These are phyloP conservation scores for Trametes coccinea DNA, from an alignment of 768 basidiomycete genomes.

Conservation along the genomic window DNA sequence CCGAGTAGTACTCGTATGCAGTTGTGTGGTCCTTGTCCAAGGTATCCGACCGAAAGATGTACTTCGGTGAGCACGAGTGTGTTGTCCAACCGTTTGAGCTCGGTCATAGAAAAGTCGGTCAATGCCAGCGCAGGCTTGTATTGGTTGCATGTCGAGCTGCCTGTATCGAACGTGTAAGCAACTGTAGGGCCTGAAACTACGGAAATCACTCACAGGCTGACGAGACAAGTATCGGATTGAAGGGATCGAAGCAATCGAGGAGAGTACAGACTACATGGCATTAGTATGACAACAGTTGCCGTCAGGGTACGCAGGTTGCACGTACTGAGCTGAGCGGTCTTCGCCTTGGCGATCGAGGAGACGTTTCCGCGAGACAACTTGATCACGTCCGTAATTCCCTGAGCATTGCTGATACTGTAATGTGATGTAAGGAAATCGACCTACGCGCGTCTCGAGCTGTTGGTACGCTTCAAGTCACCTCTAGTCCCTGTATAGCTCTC, in stretches of 20 bases:
- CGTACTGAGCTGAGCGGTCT: conserved; percentile 94
- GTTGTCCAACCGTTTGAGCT: conserved; percentile 92
- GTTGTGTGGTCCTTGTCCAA: conserved; percentile 98
- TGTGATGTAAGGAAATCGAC: too few species aligned
- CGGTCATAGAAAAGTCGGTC: conserved; percentile 86
- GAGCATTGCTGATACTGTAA: conserved; percentile 61
- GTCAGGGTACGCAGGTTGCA: neutral
- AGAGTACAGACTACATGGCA: conserved; percentile 76
- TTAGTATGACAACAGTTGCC: neutral
- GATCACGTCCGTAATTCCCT: conserved; percentile 84
- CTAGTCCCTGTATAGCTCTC: conserved; percentile 83
- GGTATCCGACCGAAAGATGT: conserved; percentile 80
- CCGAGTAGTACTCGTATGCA: conserved; percentile 90
- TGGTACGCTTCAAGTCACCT: conserved; percentile 49
- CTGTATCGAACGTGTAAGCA: conserved; percentile 35
- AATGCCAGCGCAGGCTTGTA: conserved; percentile 77
- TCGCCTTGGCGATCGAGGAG: conserved; percentile 94
- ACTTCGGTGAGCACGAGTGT: conserved; percentile 98
- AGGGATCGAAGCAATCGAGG: conserved; percentile 80
- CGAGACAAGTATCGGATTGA: conserved; percentile 90
- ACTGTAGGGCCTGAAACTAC: neutral
- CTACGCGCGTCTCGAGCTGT: neutral
- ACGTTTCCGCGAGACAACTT: conserved; percentile 80
- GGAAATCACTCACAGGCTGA: conserved; percentile 54
- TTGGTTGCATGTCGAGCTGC: conserved; percentile 72